These are phyloP conservation scores for Phytopythium chamaehyphon DNA, from an alignment of 352 stramenopile genomes.

Conservation along the genomic window DNA sequence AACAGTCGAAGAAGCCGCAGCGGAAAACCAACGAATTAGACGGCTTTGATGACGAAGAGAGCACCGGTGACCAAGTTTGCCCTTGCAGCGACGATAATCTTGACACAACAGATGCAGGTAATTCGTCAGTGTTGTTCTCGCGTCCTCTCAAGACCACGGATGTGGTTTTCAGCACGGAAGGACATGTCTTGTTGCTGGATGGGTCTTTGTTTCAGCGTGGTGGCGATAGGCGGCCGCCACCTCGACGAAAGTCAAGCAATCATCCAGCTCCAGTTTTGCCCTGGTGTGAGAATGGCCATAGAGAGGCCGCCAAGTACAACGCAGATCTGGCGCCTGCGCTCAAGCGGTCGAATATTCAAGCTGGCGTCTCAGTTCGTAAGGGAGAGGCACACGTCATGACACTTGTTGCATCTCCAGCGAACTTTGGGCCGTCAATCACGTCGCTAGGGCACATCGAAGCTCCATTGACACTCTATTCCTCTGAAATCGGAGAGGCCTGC, in stretches of 20 bases:
- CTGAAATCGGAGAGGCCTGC: conserved; percentile 49
- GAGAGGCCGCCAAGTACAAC: conserved; percentile 33
- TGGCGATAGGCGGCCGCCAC: not conserved
- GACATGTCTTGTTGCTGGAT: conserved; percentile 69
- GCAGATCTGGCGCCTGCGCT: conserved; percentile 24
- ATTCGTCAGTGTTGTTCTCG: not conserved
- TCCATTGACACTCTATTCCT: conserved; percentile 37
- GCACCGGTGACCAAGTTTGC: not conserved
- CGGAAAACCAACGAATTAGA: too few species aligned
- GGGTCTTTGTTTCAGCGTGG: conserved; percentile 42
- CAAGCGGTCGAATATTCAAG: conserved; percentile 20
- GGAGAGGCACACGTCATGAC: conserved; percentile 64
- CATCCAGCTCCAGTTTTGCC: conserved; percentile 6
- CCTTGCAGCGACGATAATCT: conserved; percentile 1
- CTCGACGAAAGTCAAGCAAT: not conserved
- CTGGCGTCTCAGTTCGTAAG: conserved; percentile 58
- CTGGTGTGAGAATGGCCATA: conserved; percentile 55
- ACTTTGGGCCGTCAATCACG: conserved; percentile 54
- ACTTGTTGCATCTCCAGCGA: conserved; percentile 56
- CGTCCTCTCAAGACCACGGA: conserved; percentile 56
- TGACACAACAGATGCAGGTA: conserved; percentile 9
- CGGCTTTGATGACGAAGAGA: not conserved
- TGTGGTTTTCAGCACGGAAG: conserved; percentile 81
- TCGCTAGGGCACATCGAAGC: conserved; percentile 44
- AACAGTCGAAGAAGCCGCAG: too few species aligned